Evolutionary conservation across 2,329 filamentous ascomycete species (phyloP).

Genomic region (Exophiala calicioides): DNA sequence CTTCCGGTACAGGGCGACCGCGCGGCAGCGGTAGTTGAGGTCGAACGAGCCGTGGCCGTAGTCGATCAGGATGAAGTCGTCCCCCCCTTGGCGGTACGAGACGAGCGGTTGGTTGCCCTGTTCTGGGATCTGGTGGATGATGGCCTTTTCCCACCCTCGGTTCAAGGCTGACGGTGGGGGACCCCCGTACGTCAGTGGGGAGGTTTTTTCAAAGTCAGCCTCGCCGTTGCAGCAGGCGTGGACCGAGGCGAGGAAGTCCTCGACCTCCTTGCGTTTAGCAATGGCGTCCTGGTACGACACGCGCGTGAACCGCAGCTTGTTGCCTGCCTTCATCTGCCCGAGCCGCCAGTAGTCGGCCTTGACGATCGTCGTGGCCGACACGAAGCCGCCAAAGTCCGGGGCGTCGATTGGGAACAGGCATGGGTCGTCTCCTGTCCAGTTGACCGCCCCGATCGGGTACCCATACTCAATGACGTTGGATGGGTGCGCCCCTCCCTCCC

Average conservation of each 20-base stretch:
- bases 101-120: slow-evolving; percentile 41
- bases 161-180: slow-evolving; percentile 28
- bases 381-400: slow-evolving; percentile 63
- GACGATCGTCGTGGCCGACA: slow-evolving; percentile 58
- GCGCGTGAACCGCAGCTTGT: slow-evolving; percentile 53
- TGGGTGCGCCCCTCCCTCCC: slow-evolving; percentile 65
- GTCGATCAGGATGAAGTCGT: slow-evolving; percentile 59
- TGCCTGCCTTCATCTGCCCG: slow-evolving; percentile 62
- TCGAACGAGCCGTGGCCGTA: slow-evolving; percentile 60
- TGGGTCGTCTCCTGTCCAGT: slow-evolving; percentile 63
- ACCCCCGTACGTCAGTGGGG: slow-evolving; percentile 35
- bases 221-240: slow-evolving; percentile 42
- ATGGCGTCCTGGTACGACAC: slow-evolving; percentile 57
- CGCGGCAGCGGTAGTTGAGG: slow-evolving; percentile 58
- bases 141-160: slow-evolving; percentile 34
- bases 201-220: slow-evolving; percentile 36
- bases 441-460: slow-evolving; percentile 59
- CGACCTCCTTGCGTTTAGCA: slow-evolving; percentile 44
- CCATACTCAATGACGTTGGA: slow-evolving; percentile 62
- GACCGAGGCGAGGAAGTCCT: slow-evolving; percentile 49
- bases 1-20: slow-evolving; percentile 55
- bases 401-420: slow-evolving; percentile 62
- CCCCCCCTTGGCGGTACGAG: slow-evolving; percentile 47
- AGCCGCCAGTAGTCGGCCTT: slow-evolving; percentile 63
- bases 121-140: slow-evolving; percentile 40